Evolutionary conservation across 805 yeast genomes (phyloP).

Genomic region (Yarrowia porcina): DNA sequence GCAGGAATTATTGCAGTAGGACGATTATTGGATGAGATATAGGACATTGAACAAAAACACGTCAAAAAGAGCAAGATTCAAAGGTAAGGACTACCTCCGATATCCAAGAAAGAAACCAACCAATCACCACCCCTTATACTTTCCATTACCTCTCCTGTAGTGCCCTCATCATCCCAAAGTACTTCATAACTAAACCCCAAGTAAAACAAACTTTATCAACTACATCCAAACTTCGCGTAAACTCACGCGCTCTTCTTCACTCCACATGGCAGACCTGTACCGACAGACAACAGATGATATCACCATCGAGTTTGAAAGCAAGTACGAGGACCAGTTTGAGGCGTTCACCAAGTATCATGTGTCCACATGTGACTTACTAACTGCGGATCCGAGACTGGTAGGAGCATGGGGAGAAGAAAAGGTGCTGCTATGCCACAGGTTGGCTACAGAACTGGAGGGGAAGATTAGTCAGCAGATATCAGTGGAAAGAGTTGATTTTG

Average conservation of each 20-base stretch:
- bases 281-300: constrained; percentile 14
- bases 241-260: neutral
- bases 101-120: too few species aligned
- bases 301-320: constrained; percentile 3
- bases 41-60: too few species aligned
- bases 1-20: too few species aligned
- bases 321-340: neutral
- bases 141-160: too few species aligned
- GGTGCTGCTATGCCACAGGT: neutral
- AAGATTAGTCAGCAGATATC: neutral
- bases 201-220: too few species aligned
- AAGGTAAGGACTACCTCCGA: too few species aligned
- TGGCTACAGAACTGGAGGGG: neutral
- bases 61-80: too few species aligned
- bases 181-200: too few species aligned
- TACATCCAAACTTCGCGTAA: neutral
- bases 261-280: constrained; percentile 1
- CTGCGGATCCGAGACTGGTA: neutral
- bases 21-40: too few species aligned
- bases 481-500: neutral
- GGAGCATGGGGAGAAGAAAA: constrained; percentile 6
- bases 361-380: constrained; percentile 1
- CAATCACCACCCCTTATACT: too few species aligned
- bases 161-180: too few species aligned
- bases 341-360: neutral